Base-by-base conservation (phyloP, 306 rosid genomes). In the Bauhinia variegata region DNA sequence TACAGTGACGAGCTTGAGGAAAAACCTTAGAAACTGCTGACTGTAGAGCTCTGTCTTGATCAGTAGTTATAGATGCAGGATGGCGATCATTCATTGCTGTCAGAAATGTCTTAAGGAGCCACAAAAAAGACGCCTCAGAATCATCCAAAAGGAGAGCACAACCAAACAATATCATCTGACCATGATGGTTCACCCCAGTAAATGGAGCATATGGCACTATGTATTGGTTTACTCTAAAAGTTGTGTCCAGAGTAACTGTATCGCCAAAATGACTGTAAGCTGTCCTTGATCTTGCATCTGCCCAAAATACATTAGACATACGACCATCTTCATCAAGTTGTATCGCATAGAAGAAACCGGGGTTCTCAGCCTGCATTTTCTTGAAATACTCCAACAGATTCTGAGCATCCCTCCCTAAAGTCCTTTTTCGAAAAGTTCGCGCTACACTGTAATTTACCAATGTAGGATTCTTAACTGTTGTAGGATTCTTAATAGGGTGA, bases 341-440 rank as follows among this genome's bases (percentile, higher is more conserved):
- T 65, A 88, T 85, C 32, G 95, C 97, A 76, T 91, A 91, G 72
- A 91, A 86, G 83, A 91, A 91, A 66, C 96, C 96, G 55, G 96
- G 96, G 72, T 91, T 88, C 83, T 78, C 96, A 33, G 91, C 95
- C 79, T 91, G 97, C 95, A 91, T 85, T 83, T 88, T 91, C 87
- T 86, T 91, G 57, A 88, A 88, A 83, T 91, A 91, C 74, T 91
- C 97, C 61, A 91, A 84, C 82, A 91, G 72, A 76, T 88, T 88
- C 68, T 83, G 96, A 74, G 88, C 91, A 78, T 88, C 97, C 80
- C 77, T 91, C 73, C 97, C 97, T 38, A 91, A 58, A 42, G 88
- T 85, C 80, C 84, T 83, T 80, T 77, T 91, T 46, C 65, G 86
- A 64, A 39, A 60, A 60, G 68, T 70, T 36, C 63, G 78, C 78